Base-by-base conservation (phyloP, 805 yeast species). In the Candida sonorensis region DNA sequence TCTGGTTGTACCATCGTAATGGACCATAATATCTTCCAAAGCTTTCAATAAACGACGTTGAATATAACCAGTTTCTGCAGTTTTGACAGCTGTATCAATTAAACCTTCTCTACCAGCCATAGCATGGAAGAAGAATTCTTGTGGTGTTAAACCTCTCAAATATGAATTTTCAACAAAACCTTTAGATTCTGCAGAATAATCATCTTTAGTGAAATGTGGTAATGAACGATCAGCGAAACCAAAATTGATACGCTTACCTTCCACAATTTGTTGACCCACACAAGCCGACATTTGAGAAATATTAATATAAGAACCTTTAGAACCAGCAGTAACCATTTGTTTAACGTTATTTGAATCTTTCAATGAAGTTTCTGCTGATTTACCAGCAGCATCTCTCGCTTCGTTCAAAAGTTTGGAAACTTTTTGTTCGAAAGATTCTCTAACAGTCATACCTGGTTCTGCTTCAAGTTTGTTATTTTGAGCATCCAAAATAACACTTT, bases 91-190 rank as follows among this genome's bases (percentile, higher is more conserved):
- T 34, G 99, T 92, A 72, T 92, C 99, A 58, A 92, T 94, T 57
- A 92, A 71, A 71, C 99, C 99, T 67, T 92, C 99, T 74, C 99
- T 86, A 69, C 99, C 99, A 55, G 98, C 97, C 96, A 92, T 92
- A 33, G 97, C 97, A 59, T 92, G 99, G 81, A 92, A 92, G 59
- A 92, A 88, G 61, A 92, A 92, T 61, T 92, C 99, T 61, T 92
- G 97, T 21, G 99, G 98, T 5, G 98, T 88, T 52, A 92, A 71
- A 23, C 99, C 99, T 68, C 97, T 79, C 55, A 90, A 70, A 55
- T 92, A 92, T 10, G 98, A 92, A 57, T 92, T 92, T 61, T 94
- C 96, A 39, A 92, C 95, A 51, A 92, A 92, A 48, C 99, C 99
- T 58, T 87, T 87, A 3, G 97, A 90, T 61, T 92, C 98, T 15